Base-by-base conservation (phyloP, 192 early-diverging fungal species). In the Lobosporangium transversale region DNA sequence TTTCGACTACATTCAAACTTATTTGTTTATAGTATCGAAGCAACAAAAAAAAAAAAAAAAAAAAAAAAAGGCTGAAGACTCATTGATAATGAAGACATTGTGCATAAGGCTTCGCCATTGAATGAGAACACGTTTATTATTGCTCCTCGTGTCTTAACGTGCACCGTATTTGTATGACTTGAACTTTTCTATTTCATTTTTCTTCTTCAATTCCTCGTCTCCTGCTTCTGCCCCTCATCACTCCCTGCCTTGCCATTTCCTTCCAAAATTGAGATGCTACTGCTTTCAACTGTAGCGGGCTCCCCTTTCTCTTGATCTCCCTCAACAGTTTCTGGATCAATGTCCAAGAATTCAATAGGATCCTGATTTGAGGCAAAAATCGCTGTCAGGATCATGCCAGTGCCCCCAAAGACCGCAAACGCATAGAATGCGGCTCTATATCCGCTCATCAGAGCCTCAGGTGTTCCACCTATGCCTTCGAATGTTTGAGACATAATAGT, bases 401-500 rank as follows among this genome's bases (percentile, higher is more conserved):
- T 36, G 14, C 63, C 71, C 0, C 37, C 62, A 18, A 75, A 59
- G 11, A 56, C 63, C 2, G 37, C 57, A n/a, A 47, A 49, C 0
- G 62, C 18, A n/a, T 80, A 80, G 8, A 75, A 69, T 0, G 79
- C 79, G 2, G 53, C 60, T 2, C 66, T 47, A 24, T 80, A 80
- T 10, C 79, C 79, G 0, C 51, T 43, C 10, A 75, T 57, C 47
- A 68, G 43, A 24, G 37, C 64, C 12, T 14, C 70, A 4, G 30
- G 47, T n/a, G 30, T 37, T 15, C 26, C 57, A 14, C 12, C 51
- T 4, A 42, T 7, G 30, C 47, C 49, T 0, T 50, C 48, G 51
- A 55, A 43, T 1, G 62, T 32, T 20, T 69, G 66, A 2, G 67
- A 53, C 23, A 76, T 51, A 31, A 75, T 75, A 23, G 66, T 76